A percentile compares a stretch with the other conserved stretches of the same genome.
Conservation (phyloP, 441 rosid species). For the Hypseocharis bilobata region DNA sequence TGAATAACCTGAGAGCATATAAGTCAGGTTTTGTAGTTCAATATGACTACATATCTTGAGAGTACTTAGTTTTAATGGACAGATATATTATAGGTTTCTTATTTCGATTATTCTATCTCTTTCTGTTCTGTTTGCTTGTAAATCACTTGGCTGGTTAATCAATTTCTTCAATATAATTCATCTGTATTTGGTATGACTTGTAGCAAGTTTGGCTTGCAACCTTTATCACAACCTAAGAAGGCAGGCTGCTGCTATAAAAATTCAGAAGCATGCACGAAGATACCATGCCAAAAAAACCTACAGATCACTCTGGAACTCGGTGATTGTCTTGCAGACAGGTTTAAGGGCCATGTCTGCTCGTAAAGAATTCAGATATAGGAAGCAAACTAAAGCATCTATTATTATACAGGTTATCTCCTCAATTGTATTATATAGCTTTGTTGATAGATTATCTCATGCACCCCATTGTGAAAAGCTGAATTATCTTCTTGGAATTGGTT, state of each 20-base stretch:
- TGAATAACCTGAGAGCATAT: not conserved
- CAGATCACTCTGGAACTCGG: slow-evolving; percentile 50
- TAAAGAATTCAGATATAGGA: slow-evolving; percentile 66
- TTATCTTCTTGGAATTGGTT: slow-evolving; percentile 10
- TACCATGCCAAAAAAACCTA: slow-evolving; percentile 52
- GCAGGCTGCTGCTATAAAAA: slow-evolving; percentile 69
- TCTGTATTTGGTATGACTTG: slow-evolving; percentile 17
- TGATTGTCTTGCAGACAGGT: slow-evolving; percentile 64
- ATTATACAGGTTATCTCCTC: slow-evolving; percentile 56
- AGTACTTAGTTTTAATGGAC: not conserved
- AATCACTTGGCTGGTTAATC: slow-evolving; percentile 1
- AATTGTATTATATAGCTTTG: not conserved
- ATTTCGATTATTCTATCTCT: not conserved
- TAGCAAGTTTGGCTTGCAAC: slow-evolving; percentile 75
- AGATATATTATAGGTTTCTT: not conserved
- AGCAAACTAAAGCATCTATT: slow-evolving; percentile 60
- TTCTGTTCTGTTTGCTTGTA: not conserved
- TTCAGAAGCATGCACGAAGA: slow-evolving; percentile 69
- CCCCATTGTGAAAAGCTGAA: not conserved
- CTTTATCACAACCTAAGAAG: slow-evolving; percentile 41
- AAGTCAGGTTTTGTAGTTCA: not conserved
- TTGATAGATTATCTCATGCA: slow-evolving; percentile 4
- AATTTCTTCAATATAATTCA: slow-evolving; percentile 1
- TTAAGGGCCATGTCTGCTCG: slow-evolving; percentile 70
- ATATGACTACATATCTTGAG: not conserved